Conservation (phyloP, 345 rosid species). For the Gynandropsis gynandra region DNA sequence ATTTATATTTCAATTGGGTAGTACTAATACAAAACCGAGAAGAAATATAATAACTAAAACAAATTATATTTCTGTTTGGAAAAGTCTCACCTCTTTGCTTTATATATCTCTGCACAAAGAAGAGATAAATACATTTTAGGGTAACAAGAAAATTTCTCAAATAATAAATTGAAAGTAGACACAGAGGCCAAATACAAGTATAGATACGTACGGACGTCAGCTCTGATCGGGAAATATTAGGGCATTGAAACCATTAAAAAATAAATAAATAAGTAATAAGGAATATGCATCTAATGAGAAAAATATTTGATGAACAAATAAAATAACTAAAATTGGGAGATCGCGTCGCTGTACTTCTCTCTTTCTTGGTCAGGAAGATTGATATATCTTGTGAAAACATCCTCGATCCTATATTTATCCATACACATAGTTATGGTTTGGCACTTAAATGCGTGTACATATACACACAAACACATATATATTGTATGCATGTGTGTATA, state of each 20-base stretch:
- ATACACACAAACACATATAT: neutral
- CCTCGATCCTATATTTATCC: constrained; percentile 43
- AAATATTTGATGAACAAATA: neutral
- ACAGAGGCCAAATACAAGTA: no score
- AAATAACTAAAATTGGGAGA: neutral
- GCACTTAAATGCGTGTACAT: neutral
- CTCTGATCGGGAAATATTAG: constrained; percentile 37
- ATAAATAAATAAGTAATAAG: neutral
- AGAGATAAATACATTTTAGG: neutral
- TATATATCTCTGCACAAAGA: constrained; percentile 36
- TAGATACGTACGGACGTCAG: constrained; percentile 19
- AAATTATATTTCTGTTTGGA: neutral
- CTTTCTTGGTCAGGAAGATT: constrained; percentile 61
- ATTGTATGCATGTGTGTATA: neutral
- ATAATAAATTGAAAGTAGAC: neutral
- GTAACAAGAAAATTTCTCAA: neutral
- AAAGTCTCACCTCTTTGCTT: constrained; percentile 46
- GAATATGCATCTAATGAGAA: neutral
- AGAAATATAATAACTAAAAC: no score
- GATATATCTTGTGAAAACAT: constrained; percentile 57
- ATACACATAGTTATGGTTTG: constrained; percentile 5
- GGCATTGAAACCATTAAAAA: constrained; percentile 32
- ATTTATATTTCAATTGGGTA: no score
- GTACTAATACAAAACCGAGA: no score
- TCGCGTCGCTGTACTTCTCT: constrained; percentile 37